Evolutionary conservation across 177 flowering plant genomes (phyloP).

Genomic region (Vitis hybrid): DNA sequence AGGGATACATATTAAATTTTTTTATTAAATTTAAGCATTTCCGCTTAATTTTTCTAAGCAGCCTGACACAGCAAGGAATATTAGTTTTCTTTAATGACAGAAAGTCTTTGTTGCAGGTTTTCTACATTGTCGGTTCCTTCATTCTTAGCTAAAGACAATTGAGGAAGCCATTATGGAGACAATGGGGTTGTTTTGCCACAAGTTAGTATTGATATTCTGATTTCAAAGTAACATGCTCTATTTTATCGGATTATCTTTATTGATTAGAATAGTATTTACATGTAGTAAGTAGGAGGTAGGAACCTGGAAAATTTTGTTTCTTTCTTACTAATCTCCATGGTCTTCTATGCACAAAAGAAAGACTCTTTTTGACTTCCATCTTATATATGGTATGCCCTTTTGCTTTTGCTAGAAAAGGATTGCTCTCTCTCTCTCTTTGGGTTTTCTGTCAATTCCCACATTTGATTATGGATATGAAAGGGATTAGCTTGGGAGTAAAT

Average conservation of each 20-base stretch:
- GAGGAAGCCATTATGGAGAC: background rate
- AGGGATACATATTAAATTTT: no score
- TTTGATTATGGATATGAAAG: no score
- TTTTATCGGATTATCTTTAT: background rate
- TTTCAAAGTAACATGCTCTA: slow-evolving; percentile 1
- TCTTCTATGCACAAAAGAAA: no score
- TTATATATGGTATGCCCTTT: no score
- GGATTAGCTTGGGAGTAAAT: no score
- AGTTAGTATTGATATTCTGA: background rate
- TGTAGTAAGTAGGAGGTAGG: background rate
- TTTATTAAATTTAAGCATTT: no score
- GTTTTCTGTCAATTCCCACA: no score
- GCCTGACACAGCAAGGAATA: background rate
- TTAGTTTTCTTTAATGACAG: background rate
- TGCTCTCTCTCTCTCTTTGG: no score
- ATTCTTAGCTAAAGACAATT: slow-evolving; percentile 28
- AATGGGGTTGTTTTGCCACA: background rate
- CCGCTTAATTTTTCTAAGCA: background rate
- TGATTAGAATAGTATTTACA: background rate
- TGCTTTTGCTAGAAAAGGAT: no score
- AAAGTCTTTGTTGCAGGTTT: slow-evolving; percentile 47
- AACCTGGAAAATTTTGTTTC: background rate
- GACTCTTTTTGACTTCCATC: no score
- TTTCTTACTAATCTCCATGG: background rate
- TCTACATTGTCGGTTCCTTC: slow-evolving; percentile 49